Evolutionary conservation across 805 yeast genomes (phyloP), one percentile per base, ranked within the genome.

Genomic region (Grigorovia jiainica): DNA sequence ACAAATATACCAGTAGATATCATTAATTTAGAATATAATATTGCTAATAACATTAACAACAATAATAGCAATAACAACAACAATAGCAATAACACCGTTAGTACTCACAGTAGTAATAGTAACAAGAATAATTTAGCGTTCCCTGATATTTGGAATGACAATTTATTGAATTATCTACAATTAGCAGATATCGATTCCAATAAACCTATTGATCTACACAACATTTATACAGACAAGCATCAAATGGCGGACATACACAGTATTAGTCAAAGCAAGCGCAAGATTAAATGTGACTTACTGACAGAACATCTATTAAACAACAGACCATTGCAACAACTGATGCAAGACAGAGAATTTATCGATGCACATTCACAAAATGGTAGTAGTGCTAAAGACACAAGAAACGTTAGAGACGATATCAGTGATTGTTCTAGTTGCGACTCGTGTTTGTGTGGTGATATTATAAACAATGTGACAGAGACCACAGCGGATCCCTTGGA

Each of bases 401-500:
- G 11, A 4, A 11, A 25, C 5, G 11, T 8, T 11, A 25, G 7
- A 8, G 31, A 27, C n/a, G 6, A n/a, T 3, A 27, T 6, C n/a
- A 27, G 31, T 11, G n/a, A 10, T 6, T 27, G 31, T 27, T 27
- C 31, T 13, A 27, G 31, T 27, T 27, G 31, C 16, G 31, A 27
- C n/a, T 27, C 31, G 4, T 27, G 31, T 13, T 27, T 25, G 13
- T 40, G 43, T 29, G 30, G 39, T 13, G 39, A 40, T 18, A 7
- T 34, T 16, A 34, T 34, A 5, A 30, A 23, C 13, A 25, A 29
- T 6, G 21, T 40, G 25, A 27, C 29, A 15, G 17, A 18, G n/a
- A 33, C 21, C 9, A 95, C 96, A 21, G n/a, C 15, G 7, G 75
- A 80, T 55, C 87, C 85, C 60, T 77, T 87, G 5, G 95, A 86